Evolutionary conservation across 805 yeast species (phyloP), one percentile per base, ranked within the genome.

Genomic region (Komagataella ulmi): DNA sequence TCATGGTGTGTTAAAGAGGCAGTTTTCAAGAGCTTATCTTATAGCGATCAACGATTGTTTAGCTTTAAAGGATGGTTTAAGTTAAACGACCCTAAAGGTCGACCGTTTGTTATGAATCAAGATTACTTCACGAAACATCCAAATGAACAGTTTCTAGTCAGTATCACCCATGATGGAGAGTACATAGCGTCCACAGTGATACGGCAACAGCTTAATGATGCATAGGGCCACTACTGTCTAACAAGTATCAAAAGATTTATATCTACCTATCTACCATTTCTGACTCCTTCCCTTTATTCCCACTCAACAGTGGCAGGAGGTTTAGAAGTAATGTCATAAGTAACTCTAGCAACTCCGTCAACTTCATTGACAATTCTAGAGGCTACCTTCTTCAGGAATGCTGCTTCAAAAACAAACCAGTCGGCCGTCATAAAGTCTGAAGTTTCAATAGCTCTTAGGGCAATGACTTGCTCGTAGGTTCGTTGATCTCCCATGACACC

Each of bases 401-500:
- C 67, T 58, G 91, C 91, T 61, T 90, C 97, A 65, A 93, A 93
- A 58, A 85, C 86, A 69, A 72, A 93, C 99, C 99, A 93, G 72
- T 93, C 99, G 56, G 99, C 99, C 62, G 99, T 93, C 99, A 93
- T 93, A 79, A 93, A 93, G 74, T 93, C 99, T 55, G 82, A 79
- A 52, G 99, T 93, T 75, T 90, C 97, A 62, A 93, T 88, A 59
- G 99, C 99, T 73, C 99, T 85, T 66, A 93, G 80, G 49, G 99
- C 99, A 74, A 93, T 93, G 56, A 93, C 99, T 75, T 93, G 99
- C 70, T 93, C 99, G 67, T 93, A 93, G 54, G 97, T 88, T 76
- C 99, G 85, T 77, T 93, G 96, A 72, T 93, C 99, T 66, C 99
- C 99, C 97, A 88, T 88, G 58, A 93, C 99, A 75, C 99, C 99